These are phyloP conservation scores for Candida arabinofermentans DNA, from an alignment of 805 yeast genomes.

Conservation along the genomic window DNA sequence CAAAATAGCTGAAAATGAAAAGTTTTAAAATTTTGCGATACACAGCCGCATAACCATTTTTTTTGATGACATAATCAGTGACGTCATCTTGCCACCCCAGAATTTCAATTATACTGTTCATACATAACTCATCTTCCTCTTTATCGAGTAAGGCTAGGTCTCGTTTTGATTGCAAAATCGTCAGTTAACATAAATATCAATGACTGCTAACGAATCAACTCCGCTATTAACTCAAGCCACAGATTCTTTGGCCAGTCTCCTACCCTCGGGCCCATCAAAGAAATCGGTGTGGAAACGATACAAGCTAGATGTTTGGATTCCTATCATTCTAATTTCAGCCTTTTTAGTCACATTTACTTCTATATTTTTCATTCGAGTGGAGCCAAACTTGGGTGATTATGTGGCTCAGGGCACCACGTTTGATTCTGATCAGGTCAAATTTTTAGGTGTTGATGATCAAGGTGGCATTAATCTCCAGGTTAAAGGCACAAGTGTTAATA, in stretches of 20 bases:
- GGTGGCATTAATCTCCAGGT: slow-evolving; percentile 33
- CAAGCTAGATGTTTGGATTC: slow-evolving; percentile 24
- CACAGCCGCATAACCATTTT: too few species aligned
- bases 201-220: slow-evolving; percentile 10
- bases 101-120: too few species aligned
- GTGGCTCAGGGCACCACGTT: slow-evolving; percentile 30
- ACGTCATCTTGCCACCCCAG: too few species aligned
- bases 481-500: slow-evolving; percentile 28
- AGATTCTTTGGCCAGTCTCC: slow-evolving; percentile 11
- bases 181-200: too few species aligned
- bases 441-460: slow-evolving; percentile 29
- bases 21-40: too few species aligned
- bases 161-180: too few species aligned
- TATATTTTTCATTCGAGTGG: slow-evolving; percentile 14
- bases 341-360: slow-evolving; percentile 8
- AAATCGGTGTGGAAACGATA: slow-evolving; percentile 6
- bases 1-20: too few species aligned
- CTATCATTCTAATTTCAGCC: slow-evolving; percentile 16
- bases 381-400: slow-evolving; percentile 29
- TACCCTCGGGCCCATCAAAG: slow-evolving; percentile 7
- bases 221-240: slow-evolving; percentile 16
- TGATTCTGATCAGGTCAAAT: slow-evolving; percentile 27
- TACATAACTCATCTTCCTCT: too few species aligned
- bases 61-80: too few species aligned
- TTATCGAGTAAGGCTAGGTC: too few species aligned